These are phyloP conservation scores for Boechera retrofracta DNA, from an alignment of 345 rosid genomes.

Conservation along the genomic window DNA sequence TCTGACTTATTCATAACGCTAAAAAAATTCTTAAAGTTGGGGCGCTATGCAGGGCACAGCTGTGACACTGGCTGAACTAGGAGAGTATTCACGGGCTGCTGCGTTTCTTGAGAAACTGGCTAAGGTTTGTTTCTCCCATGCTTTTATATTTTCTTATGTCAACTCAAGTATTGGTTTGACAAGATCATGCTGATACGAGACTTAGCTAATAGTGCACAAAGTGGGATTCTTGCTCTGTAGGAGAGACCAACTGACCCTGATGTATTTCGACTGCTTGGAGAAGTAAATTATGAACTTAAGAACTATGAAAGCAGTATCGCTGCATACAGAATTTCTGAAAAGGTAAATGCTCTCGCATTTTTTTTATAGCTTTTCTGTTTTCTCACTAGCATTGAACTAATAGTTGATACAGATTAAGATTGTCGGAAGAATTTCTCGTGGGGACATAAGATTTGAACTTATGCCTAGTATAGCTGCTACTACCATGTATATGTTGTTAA, in stretches of 20 bases:
- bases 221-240: conserved; percentile 53
- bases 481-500: conserved; percentile 1
- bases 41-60: conserved; percentile 79
- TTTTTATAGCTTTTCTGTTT: not conserved
- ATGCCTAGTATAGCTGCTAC: not conserved
- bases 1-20: conserved; percentile 19
- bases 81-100: conserved; percentile 74
- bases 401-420: conserved; percentile 1
- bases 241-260: conserved; percentile 81
- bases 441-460: conserved; percentile 9
- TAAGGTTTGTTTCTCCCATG: conserved; percentile 59
- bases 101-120: conserved; percentile 74
- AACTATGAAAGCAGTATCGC: conserved; percentile 90
- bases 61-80: conserved; percentile 80
- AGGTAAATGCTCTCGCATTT: conserved; percentile 48
- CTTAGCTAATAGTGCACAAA: conserved; percentile 32
- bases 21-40: conserved; percentile 40
- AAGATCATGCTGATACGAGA: conserved; percentile 25
- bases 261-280: conserved; percentile 88
- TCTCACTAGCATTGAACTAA: conserved; percentile 2
- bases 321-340: conserved; percentile 69
- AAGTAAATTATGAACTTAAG: conserved; percentile 83
- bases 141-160: conserved; percentile 18
- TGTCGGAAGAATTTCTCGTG: not conserved
- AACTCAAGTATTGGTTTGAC: conserved; percentile 16